A percentile compares a stretch with the other conserved stretches of the same genome.
These are phyloP conservation scores for Arbutus unedo DNA, from an alignment of 148 eudicot genomes.

Conservation along the genomic window DNA sequence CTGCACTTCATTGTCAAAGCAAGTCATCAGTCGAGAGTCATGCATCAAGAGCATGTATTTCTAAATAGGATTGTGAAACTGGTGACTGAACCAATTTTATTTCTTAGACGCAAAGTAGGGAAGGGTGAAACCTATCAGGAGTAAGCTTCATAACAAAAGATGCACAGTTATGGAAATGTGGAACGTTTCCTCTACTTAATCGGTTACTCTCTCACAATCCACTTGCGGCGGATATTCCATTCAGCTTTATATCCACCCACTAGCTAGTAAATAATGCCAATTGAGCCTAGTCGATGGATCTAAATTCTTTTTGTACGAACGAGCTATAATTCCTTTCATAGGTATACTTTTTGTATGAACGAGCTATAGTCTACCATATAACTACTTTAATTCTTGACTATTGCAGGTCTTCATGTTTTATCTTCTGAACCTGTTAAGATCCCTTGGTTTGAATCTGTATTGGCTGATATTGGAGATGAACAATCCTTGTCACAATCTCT, in stretches of 20 bases:
- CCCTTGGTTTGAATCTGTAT: constrained; percentile 92
- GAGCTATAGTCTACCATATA: background rate
- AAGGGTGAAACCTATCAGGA: background rate
- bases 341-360: background rate
- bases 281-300: background rate
- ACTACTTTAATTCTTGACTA: background rate
- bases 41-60: background rate
- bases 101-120: background rate
- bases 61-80: background rate
- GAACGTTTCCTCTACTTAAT: background rate
- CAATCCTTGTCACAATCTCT: constrained; percentile 93
- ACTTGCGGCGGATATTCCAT: background rate
- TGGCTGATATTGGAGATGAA: constrained; percentile 98
- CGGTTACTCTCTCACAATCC: background rate
- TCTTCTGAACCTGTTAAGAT: constrained; percentile 75
- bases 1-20: background rate
- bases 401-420: constrained; percentile 77
- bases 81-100: background rate
- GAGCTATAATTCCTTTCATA: background rate
- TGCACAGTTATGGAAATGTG: background rate
- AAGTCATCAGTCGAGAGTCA: background rate
- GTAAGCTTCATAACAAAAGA: background rate
- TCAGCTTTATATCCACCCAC: background rate
- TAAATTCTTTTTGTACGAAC: background rate
- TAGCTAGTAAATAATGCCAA: constrained; percentile 6